Conservation (phyloP, 768 basidiomycete genomes). For the Ramaria sp. region DNA sequence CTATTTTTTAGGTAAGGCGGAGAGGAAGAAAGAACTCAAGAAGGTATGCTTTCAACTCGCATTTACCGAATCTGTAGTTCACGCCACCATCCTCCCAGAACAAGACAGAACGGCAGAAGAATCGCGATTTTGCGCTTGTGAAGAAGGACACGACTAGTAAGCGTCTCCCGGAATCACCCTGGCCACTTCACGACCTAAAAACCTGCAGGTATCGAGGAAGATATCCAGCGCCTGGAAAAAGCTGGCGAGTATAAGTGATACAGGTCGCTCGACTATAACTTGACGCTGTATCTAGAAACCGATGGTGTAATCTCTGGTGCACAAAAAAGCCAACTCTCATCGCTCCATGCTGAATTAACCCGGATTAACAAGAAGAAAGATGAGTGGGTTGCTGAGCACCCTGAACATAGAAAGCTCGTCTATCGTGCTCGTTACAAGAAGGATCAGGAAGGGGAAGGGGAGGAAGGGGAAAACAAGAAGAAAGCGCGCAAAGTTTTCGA, state of each 20-base stretch:
- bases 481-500: conserved; percentile 63
- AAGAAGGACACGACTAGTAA: conserved; percentile 88
- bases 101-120: conserved; percentile 72
- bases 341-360: conserved; percentile 67
- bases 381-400: conserved; percentile 87
- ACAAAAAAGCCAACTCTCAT: conserved; percentile 57
- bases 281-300: conserved; percentile 38
- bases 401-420: conserved; percentile 80
- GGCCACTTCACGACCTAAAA: not conserved
- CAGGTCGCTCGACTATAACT: conserved; percentile 57
- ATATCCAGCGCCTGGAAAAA: conserved; percentile 10
- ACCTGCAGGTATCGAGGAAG: conserved; percentile 3
- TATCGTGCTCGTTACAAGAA: conserved; percentile 30
- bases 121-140: conserved; percentile 79
- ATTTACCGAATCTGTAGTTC: conserved; percentile 15
- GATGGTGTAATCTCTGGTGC: conserved; percentile 22
- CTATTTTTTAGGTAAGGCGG: conserved; percentile 62
- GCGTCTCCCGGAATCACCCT: conserved; percentile 9
- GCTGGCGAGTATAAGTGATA: not conserved
- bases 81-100: conserved; percentile 51
- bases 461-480: conserved; percentile 27
- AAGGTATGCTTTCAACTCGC: conserved; percentile 44
- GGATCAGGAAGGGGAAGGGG: conserved; percentile 25
- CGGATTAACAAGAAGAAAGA: conserved; percentile 81
- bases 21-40: conserved; percentile 90